Conservation (phyloP, 2,329 filamentous ascomycete genomes). For the Tolypocladium endophyticum region DNA sequence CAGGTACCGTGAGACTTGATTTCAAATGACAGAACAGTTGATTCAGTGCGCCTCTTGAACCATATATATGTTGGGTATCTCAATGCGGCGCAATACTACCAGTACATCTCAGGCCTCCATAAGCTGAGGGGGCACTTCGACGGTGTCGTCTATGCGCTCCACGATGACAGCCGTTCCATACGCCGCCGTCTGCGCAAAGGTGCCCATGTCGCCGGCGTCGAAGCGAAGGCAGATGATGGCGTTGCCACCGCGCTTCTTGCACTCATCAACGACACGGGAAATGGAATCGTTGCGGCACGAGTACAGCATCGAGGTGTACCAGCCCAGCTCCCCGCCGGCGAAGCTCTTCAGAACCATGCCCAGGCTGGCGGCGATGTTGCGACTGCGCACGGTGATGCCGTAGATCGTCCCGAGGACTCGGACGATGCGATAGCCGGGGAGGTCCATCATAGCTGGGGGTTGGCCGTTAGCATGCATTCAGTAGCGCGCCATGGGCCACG, state of each 20-base stretch:
- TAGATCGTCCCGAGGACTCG: conserved; percentile 48
- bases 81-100: neutral
- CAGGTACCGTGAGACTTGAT: too few relatives aligned
- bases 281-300: conserved; percentile 49
- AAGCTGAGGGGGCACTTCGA: conserved; percentile 16
- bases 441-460: conserved; percentile 44
- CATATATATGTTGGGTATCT: neutral
- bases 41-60: neutral
- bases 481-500: neutral
- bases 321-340: conserved; percentile 47
- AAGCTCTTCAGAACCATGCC: conserved; percentile 46
- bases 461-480: neutral
- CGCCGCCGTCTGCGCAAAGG: conserved; percentile 47
- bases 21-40: neutral
- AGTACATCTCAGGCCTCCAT: neutral
- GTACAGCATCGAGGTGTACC: conserved; percentile 51
- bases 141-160: conserved; percentile 38
- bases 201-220: conserved; percentile 42
- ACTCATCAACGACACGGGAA: conserved; percentile 42
- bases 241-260: conserved; percentile 47
- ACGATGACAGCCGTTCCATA: conserved; percentile 50
- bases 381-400: conserved; percentile 44
- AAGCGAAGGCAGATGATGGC: conserved; percentile 49
- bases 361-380: conserved; percentile 46
- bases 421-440: conserved; percentile 49